Evolutionary conservation across 1,139 yeast species (phyloP), one percentile per base, ranked within the genome.

Genomic region (Debaryomycetaceae sp.): DNA sequence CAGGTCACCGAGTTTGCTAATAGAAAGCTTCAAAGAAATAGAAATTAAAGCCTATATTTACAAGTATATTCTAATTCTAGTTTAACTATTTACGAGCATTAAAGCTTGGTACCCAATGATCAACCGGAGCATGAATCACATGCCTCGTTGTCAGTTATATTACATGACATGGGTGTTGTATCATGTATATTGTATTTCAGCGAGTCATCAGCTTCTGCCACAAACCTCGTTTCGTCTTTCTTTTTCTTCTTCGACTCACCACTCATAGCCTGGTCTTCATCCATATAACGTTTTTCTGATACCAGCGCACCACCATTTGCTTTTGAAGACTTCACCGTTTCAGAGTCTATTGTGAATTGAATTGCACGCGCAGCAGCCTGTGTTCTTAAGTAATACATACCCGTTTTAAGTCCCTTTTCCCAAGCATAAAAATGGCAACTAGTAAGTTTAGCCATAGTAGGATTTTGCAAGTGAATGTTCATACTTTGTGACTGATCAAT

Each of bases 311-410:
- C 6, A 11, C 11, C 4, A 36, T 18, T 37, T 41, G 18, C 45
- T 36, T 13, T 36, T 30, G 7, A 44, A 37, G 5, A 26, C 22
- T 15, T 36, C 31, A 17, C 28, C 16, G 31, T 24, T 26, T 28
- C 40, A 1, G 39, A 34, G 57, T 87, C 95, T 35, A 91, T 80
- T 7, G 97, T 91, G 59, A 88, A 91, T 67, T 89, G 95, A 52
- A 91, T 91, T 26, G 98, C 96, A 39, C 92, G 83, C 22, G 96
- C 76, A 3, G 98, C 97, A 29, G 97, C 96, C 70, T 86, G 94
- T 5, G 98, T 91, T 62, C 83, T 67, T 50, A 78, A 65, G 53
- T 78, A 78, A 59, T 78, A 78, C 81, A 78, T 78, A 49, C 83
- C 83, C 33, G 83, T 78, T 61, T 78, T 78, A 47, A 78, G 68